A percentile compares a stretch with the other conserved stretches of the same genome.
These are phyloP conservation scores for Daldinia sp. DNA, from an alignment of 2,329 filamentous ascomycete genomes.

Conservation along the genomic window DNA sequence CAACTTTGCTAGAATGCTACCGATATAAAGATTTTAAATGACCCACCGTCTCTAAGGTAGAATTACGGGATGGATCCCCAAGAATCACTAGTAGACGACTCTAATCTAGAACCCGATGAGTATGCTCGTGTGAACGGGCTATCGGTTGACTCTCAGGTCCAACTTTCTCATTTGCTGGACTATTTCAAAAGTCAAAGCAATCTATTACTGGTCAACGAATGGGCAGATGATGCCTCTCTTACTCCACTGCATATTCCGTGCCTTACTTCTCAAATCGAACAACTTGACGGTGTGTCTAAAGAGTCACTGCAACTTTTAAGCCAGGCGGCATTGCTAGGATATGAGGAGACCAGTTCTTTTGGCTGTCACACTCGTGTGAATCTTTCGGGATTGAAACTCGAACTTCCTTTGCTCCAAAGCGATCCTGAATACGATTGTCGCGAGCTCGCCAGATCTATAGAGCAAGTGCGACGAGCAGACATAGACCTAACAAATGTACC, in stretches of 20 bases:
- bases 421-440: conserved; percentile 49
- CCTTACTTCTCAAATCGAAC: conserved; percentile 34
- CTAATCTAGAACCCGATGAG: conserved; percentile 37
- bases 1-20: not conserved
- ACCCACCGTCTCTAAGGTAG: not conserved
- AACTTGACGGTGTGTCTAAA: conserved; percentile 37
- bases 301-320: conserved; percentile 37
- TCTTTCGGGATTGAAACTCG: conserved; percentile 43
- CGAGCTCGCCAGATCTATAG: conserved; percentile 40
- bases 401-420: conserved; percentile 44
- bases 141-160: conserved; percentile 44
- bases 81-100: conserved; percentile 6
- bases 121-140: conserved; percentile 48
- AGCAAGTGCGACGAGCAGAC: conserved; percentile 29
- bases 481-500: conserved; percentile 43
- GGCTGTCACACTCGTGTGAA: conserved; percentile 10
- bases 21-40: not conserved
- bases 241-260: conserved; percentile 38
- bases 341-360: conserved; percentile 4
- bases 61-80: conserved; percentile 14
- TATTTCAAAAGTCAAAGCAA: conserved; percentile 24
- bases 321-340: conserved; percentile 26
- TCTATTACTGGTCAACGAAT: conserved; percentile 16
- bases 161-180: conserved; percentile 35
- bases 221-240: conserved; percentile 39